Base-by-base conservation (phyloP, 2,329 filamentous ascomycete genomes). In the Monosporascus sp. region DNA sequence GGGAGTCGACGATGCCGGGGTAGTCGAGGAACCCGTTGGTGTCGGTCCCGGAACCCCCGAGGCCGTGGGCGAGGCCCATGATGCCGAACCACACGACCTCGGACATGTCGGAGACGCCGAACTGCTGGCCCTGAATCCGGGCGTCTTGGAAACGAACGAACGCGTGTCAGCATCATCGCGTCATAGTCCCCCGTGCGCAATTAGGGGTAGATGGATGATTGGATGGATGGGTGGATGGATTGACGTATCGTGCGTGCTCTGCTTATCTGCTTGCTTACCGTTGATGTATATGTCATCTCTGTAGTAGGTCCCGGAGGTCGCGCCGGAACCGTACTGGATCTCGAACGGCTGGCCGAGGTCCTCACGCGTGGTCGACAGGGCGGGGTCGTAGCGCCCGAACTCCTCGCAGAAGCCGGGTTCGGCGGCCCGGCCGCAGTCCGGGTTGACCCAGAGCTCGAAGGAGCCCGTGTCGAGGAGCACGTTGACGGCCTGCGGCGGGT, bases 391-490 rank as follows among this genome's bases (percentile, higher is more conserved):
- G 41, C 69, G 65, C 3, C 77, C 73, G 49, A 75, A 75, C 0
- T 57, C 39, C 0, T 55, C 14, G 61, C 78, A 81, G 46, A 73
- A 69, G 0, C 65, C 50, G 3, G 63, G 58, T 37, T 75, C 67
- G 1, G 60, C 58, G 6, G 65, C 56, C 6, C 66, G 65, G 6
- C 65, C 50, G 60, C 79, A 82, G 50, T 73, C 66, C 1, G 79
- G 78, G 54, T 81, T 78, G 44, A 81, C 75, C 79, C 79, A 82
- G 7, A 81, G 71, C 61, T 80, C 77, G 56, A 75, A 75, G 5
- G 79, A 81, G 17, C 79, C 79, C 0, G 76, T 79, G 54, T 79
- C 76, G 51, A 79, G 68, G 38, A 78, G 69, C 37, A 79, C 74
- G 11, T 74, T 72, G 37, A 79, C 65, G 11, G 60, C 66, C 56